phyloP scores from a whole-genome alignment of 306 rosid species.

The Senna tora region DNA sequence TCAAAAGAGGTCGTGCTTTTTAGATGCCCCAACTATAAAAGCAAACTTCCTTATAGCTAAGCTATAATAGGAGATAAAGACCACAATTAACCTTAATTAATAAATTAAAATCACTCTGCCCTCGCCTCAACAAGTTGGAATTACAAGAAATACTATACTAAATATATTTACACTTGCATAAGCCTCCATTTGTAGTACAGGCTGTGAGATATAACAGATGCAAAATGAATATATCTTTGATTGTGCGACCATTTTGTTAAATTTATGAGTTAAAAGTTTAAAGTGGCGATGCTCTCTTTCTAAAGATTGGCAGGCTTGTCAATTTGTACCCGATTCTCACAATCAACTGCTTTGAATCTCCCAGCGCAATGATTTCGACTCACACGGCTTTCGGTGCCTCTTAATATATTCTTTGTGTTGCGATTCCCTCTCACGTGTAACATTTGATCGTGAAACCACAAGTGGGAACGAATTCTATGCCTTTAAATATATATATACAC shows the following conservation, averaged over 20 bases:
- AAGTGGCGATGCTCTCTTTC: slow-evolving; percentile 37
- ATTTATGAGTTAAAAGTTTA: slow-evolving; percentile 37
- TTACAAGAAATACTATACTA: slow-evolving; percentile 40
- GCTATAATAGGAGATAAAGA: slow-evolving; percentile 46
- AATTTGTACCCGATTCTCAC: slow-evolving; percentile 65
- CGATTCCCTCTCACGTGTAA: slow-evolving; percentile 42
- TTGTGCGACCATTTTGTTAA: slow-evolving; percentile 39
- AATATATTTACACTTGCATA: slow-evolving; percentile 31
- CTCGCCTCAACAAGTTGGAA: slow-evolving; percentile 49
- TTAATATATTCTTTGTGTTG: slow-evolving; percentile 50
- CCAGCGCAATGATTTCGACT: slow-evolving; percentile 46
- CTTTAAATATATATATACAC: slow-evolving; percentile 14
- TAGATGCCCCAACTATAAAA: slow-evolving; percentile 70
- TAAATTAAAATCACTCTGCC: slow-evolving; percentile 38
- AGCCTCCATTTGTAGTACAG: slow-evolving; percentile 44
- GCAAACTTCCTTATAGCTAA: slow-evolving; percentile 39
- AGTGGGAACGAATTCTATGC: slow-evolving; percentile 12
- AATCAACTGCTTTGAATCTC: slow-evolving; percentile 62
- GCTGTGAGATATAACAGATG: slow-evolving; percentile 26
- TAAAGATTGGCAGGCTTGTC: slow-evolving; percentile 43
- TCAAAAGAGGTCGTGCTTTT: slow-evolving; percentile 60
- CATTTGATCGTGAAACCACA: too few species aligned
- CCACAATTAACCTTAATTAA: slow-evolving; percentile 21
- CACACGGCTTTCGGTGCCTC: slow-evolving; percentile 52
- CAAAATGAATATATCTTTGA: slow-evolving; percentile 31